Evolutionary conservation across 306 rosid genomes (phyloP), one percentile per base, ranked within the genome.

Genomic region (Lathyrus tuberosus): DNA sequence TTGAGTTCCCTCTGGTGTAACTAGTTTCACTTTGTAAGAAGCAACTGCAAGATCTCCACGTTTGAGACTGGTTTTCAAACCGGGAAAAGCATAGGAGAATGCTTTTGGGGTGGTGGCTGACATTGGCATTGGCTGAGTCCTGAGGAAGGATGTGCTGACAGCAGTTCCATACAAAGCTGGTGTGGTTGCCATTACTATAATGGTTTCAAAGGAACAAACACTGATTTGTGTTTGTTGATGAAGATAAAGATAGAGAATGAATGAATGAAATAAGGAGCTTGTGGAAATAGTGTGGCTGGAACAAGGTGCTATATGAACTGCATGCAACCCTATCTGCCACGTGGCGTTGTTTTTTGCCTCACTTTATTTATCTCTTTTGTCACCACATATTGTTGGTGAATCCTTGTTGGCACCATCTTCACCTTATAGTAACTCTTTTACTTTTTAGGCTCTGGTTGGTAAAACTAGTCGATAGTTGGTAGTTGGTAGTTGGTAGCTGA

Each of bases 111-210:
- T 38, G n/a, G 30, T 35, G 3, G 47, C 15, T 62, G 65, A 59
- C 14, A 37, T 11, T 18, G 67, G 49, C 81, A 44, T 58, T 1
- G 93, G 79, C 37, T 82, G 85, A 16, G 70, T 17, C 18, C 80
- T 75, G 67, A 83, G 65, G 76, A 90, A 84, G 54, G 90, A 81
- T 76, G 90, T 84, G 92, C 79, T 86, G 35, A 83, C 79, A 79
- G 84, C 62, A 28, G 86, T 59, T 53, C 95, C 78, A 4, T 87
- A 81, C 47, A 68, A 37, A 15, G 69, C 72, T n/a, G 67, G 44
- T 33, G 80, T 48, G 69, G 74, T 78, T 16, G 87, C 82, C 87
- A 79, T 87, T 64, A 2, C 58, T 13, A 22, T 13, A n/a, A 40
- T 62, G 43, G 44, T 37, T 62, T 62, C 31, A 28, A 28, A 22